Conservation (phyloP, 257 asterid species). For the Nicotiana obtusifolia region DNA sequence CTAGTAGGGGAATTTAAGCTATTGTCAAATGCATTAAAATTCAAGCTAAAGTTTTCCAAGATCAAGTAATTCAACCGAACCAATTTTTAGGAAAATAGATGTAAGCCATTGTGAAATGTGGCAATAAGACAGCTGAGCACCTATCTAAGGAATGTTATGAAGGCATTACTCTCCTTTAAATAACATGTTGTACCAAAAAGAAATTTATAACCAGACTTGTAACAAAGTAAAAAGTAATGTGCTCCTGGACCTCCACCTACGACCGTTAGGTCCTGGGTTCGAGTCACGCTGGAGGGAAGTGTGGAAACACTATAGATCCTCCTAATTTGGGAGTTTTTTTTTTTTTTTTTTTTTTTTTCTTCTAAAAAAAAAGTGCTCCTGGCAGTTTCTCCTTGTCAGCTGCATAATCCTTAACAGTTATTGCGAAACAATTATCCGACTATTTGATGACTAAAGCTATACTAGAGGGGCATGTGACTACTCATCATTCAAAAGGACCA, state of each 20-base stretch:
- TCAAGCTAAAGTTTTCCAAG: neutral
- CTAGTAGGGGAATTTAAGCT: too few relatives aligned
- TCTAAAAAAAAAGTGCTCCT: too few relatives aligned
- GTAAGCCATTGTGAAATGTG: neutral
- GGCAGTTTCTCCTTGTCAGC: slow-evolving; percentile 5
- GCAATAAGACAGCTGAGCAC: neutral
- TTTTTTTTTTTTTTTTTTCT: too few relatives aligned
- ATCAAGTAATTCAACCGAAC: neutral
- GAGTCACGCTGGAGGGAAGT: too few relatives aligned
- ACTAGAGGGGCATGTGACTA: slow-evolving; percentile 12
- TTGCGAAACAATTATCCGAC: neutral
- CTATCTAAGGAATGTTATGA: neutral
- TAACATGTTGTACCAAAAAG: neutral
- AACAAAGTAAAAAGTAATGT: neutral
- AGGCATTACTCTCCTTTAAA: neutral
- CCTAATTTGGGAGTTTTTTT: too few relatives aligned
- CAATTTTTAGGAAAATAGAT: neutral
- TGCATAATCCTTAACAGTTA: neutral
- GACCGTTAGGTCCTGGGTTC: too few relatives aligned
- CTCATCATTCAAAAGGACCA: slow-evolving; percentile 10
- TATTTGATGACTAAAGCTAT: neutral
- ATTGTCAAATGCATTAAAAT: neutral
- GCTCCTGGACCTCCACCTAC: too few relatives aligned
- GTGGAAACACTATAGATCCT: too few relatives aligned
- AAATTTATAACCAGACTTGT: neutral